Evolutionary conservation across 2,329 filamentous ascomycete species (phyloP), one percentile per base, ranked within the genome.

Genomic region (Fusarium paranaense): DNA sequence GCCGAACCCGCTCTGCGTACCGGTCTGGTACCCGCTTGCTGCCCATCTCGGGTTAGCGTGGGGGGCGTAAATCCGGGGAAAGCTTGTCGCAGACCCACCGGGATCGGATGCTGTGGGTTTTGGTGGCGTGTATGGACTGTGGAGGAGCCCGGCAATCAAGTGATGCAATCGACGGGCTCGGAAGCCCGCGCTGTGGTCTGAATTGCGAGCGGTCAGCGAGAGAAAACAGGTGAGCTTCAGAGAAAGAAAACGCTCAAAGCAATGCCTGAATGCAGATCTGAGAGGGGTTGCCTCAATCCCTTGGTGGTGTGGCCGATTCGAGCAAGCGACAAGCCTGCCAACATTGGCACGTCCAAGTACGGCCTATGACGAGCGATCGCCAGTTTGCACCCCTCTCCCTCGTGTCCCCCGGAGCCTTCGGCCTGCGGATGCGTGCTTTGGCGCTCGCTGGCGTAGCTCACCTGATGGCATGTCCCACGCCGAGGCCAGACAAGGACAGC

Each of bases 61-160:
- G 63, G 74, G 69, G 68, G 72, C 70, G 62, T 63, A 80, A 80
- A 81, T 81, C 79, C 78, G 78, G 80, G 80, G 80, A 81, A 81
- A 81, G 79, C 79, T 79, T 79, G 79, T 78, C 72, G 16, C 3
- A 20, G 77, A 71, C 58, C 79, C 79, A 80, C 80, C 35, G 20
- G 65, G 75, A 78, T 78, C 76, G 76, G 69, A 62, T 60, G 60
- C 69, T 68, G 70, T 70, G 67, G 73, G 56, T 68, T 59, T 3
- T 63, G 65, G 73, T 74, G 75, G 76, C 73, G 75, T 70, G 66
- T 52, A 18, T 52, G 27, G 27, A 52, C 45, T 50, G 45, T 72
- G 66, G 70, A 70, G 67, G 42, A 56, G 64, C 67, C 66, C 61
- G 67, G 67, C 42, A 74, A 68, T 73, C 62, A 66, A 74, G 73